Conservation (phyloP, 2,329 filamentous ascomycete genomes). For the Plectosphaerella plurivora region DNA sequence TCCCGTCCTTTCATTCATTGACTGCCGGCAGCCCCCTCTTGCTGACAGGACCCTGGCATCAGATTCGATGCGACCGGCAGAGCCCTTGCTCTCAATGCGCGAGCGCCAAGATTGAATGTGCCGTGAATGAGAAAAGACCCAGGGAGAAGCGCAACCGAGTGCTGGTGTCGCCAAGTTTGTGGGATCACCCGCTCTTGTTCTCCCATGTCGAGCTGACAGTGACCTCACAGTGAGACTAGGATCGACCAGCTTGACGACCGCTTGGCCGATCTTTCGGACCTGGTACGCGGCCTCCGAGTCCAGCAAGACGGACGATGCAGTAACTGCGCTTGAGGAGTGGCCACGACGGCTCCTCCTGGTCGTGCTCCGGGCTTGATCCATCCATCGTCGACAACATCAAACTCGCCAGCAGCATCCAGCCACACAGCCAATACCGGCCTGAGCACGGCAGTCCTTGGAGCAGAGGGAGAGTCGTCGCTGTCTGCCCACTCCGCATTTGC, state of each 20-base stretch:
- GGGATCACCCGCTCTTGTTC: slow-evolving; percentile 8
- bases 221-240: slow-evolving; percentile 23
- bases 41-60: not conserved
- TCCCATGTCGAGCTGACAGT: not conserved
- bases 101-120: slow-evolving; percentile 26
- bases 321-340: too few species aligned
- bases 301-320: too few species aligned
- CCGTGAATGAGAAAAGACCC: slow-evolving; percentile 19
- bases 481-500: slow-evolving; percentile 40
- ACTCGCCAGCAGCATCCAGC: not conserved
- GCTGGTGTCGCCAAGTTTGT: slow-evolving; percentile 28
- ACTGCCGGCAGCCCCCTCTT: not conserved
- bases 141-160: slow-evolving; percentile 28
- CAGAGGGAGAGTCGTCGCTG: slow-evolving; percentile 38
- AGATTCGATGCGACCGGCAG: slow-evolving; percentile 29
- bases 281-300: not conserved
- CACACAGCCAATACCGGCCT: not conserved
- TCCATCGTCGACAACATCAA: not conserved
- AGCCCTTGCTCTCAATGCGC: slow-evolving; percentile 27
- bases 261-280: slow-evolving; percentile 21
- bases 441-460: not conserved
- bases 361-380: not conserved
- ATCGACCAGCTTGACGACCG: slow-evolving; percentile 28
- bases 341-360: too few species aligned
- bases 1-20: not conserved